Base-by-base conservation (phyloP, 108 stramenopile species). In the Skeletonema tropicum region DNA sequence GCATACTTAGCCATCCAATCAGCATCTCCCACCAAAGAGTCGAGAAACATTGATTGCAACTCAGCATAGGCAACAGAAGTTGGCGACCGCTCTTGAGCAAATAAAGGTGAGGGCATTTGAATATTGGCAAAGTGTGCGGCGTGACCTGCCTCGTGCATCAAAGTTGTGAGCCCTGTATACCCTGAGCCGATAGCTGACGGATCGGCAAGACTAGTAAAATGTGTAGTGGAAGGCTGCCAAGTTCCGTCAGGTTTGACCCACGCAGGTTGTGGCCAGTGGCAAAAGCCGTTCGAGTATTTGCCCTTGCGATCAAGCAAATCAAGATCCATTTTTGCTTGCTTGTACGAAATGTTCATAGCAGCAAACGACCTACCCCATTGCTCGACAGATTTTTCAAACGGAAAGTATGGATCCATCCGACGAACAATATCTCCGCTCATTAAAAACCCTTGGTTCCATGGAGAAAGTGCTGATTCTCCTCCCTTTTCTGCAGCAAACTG, bases 361-460 rank as follows among this genome's bases (percentile, higher is more conserved):
- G 88, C 71, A 70, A 87, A 92, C 5, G 89, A 89, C 15, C 83
- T 74, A 13, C 81, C 68, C 59, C 87, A 92, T 26, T 64, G 68
- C 32, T 86, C 87, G 0, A 89, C 87, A 41, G 80, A 48, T 60
- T 88, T 88, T 6, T 67, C 64, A 62, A 92, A 92, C 3, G 91
- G 91, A 64, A 92, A 92, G 77, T 89, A 92, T 11, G 91, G 88
- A 74, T 92, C 88, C 90, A 92, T 89, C 36, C 89, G 74, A 25
- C 83, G 66, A 19, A 86, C 71, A 31, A 88, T 84, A 77, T 74
- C 77, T n/a, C 90, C 90, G 7, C 86, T 79, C 85, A 89, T 87
- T 69, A 76, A 78, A 59, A 74, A 89, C 14, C 68, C 55, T 11
- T 52, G 77, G 64, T 92, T 92, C 87, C 87, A 89, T 31, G 91